Percentiles rank a stretch among this genome's conserved stretches.
These are phyloP conservation scores for Calonectria ilicicola DNA, from an alignment of 2,329 filamentous ascomycete species.

Conservation along the genomic window DNA sequence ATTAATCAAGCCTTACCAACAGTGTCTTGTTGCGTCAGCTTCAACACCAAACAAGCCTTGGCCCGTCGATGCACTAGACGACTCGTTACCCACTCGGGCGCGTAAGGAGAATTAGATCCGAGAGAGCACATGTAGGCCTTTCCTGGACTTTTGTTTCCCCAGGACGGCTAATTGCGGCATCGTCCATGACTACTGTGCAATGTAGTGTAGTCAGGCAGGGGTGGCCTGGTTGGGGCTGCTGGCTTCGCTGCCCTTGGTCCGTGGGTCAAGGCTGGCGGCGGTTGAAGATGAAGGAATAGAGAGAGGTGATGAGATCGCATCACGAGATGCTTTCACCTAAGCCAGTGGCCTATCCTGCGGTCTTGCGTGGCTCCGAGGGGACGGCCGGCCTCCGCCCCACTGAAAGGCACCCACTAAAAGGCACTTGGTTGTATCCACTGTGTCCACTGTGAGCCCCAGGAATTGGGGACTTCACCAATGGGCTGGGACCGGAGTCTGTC, in stretches of 20 bases:
- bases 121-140: neutral
- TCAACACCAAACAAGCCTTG: constrained; percentile 14
- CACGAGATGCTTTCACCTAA: constrained; percentile 45
- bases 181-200: neutral
- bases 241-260: neutral
- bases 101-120: neutral
- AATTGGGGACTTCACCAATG: constrained; percentile 6
- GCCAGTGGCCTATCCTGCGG: constrained; percentile 7
- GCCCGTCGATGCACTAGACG: constrained; percentile 2
- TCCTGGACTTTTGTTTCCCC: neutral
- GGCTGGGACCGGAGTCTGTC: constrained; percentile 13
- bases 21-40: neutral
- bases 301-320: constrained; percentile 28
- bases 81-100: neutral
- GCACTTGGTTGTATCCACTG: constrained; percentile 2
- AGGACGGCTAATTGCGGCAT: neutral
- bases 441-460: constrained; percentile 17
- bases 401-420: neutral
- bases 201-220: neutral
- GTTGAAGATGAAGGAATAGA: constrained; percentile 3
- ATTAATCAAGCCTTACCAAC: constrained; percentile 1
- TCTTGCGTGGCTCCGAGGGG: constrained; percentile 11
- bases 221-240: neutral
- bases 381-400: constrained; percentile 6
- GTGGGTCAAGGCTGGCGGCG: neutral